Evolutionary conservation across 1,139 yeast species (phyloP), one percentile per base, ranked within the genome.

Genomic region (Torulaspora globosa): DNA sequence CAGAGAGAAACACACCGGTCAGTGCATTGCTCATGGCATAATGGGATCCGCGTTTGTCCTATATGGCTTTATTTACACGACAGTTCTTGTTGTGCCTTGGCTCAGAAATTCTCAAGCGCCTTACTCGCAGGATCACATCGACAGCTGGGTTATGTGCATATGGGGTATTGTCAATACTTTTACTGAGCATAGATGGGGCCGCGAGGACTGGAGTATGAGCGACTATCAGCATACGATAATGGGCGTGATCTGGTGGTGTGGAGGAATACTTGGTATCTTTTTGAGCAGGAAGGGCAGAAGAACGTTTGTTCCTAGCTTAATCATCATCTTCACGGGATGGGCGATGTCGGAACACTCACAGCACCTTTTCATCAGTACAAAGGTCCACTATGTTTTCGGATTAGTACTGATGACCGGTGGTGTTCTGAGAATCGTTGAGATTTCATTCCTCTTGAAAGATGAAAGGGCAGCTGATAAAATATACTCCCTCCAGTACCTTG

Each of bases 161-260:
- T 90, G 96, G 96, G 97, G 97, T 5, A 79, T 89, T 32, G 84
- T 90, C 50, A 90, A 90, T 65, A 88, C 97, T 0, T 90, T 90
- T 65, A 90, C 97, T 1, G 97, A 90, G 65, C 97, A 90, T 65
- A 72, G 97, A 52, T 89, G 97, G 97, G 95, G 95, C 29, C 64
- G 66, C 39, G 92, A 87, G 61, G 78, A 73, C 8, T 90, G 97
- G 97, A 74, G 77, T 41, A 94, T 86, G 73, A 94, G 95, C 3
- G 95, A 85, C 63, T 87, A 83, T 63, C 96, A 89, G 68, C 97
- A 89, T 66, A 88, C 97, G 0, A 79, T 95, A 23, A 88, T 90
- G 96, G 97, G 97, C 2, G 84, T 90, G 48, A 75, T 90, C 33
- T 90, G 97, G 95, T 89, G 96, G 94, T 79, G 88, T 47, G 95